A percentile compares a stretch with the other conserved stretches of the same genome.
Evolutionary conservation across 805 yeast genomes (phyloP).

Genomic region (Blastobotrys terrestris): DNA sequence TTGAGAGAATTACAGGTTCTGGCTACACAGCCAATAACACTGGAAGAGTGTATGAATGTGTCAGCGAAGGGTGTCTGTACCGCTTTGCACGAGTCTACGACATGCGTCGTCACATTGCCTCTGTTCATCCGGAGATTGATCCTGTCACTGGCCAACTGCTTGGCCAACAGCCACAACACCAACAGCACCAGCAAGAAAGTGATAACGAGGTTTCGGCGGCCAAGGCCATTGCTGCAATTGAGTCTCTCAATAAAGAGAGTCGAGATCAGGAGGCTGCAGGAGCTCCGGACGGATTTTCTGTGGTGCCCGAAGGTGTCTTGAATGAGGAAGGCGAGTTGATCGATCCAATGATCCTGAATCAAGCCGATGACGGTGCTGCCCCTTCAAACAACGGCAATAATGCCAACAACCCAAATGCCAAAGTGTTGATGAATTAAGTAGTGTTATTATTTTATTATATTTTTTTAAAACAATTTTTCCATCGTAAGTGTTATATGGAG

Average conservation of each 20-base stretch:
- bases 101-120: conserved; percentile 30
- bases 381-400: no score
- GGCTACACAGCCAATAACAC: conserved; percentile 24
- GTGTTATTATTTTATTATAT: neutral
- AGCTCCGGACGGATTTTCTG: neutral
- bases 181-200: neutral
- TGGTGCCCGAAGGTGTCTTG: neutral
- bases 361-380: neutral
- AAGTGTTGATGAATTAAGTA: neutral
- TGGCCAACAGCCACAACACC: neutral
- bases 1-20: conserved; percentile 33
- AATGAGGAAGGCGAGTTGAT: neutral
- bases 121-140: conserved; percentile 12
- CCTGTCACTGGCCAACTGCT: neutral
- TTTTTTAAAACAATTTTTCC: no score
- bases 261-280: neutral
- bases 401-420: neutral
- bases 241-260: neutral
- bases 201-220: neutral
- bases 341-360: neutral
- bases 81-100: conserved; percentile 35
- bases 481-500: neutral
- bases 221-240: conserved; percentile 1
- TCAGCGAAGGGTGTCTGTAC: conserved; percentile 27
- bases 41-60: conserved; percentile 28